Base-by-base conservation (phyloP, 768 basidiomycete genomes). In the Trametes punicea region DNA sequence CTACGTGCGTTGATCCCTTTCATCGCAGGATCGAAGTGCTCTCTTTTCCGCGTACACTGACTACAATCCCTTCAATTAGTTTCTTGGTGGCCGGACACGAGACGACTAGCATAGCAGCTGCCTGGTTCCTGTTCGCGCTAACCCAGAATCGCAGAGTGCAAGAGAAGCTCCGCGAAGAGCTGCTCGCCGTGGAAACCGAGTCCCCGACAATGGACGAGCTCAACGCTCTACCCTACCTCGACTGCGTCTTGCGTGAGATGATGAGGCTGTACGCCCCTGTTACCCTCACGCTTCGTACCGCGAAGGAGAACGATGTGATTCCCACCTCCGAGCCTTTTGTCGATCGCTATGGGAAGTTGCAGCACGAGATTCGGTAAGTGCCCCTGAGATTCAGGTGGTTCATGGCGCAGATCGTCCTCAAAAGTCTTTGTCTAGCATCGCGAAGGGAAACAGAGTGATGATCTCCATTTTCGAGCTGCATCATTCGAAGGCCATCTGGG, bases 201-300 rank as follows among this genome's bases (percentile, higher is more conserved):
- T 31, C 13, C 1, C 86, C 87, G 3, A 75, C 77, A 1, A 87
- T 88, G 82, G 87, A 89, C 38, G 77, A 83, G 26, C 75, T 90
- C 1, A 77, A 80, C 51, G 71, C 77, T 0, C 71, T 92, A 3
- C 78, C 84, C 0, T 88, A 87, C 62, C 80, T 90, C 15, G 88
- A 88, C 57, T 73, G 73, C 18, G 77, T 85, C 6, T 73, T 85
- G 3, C 76, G 79, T 5, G 85, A 87, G 67, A 79, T 76, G 0
- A 66, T 87, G 51, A 77, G 85, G 1, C 39, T 83, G 0, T 74
- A 85, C 59, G 54, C 82, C 0, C 82, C 83, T 0, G 77, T 85
- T 3, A 68, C 77, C 0, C 60, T 60, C 11, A 78, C 76, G 0
- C 77, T 81, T 70, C 74, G 86, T 3, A 74, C 77, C 62, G 73